Base-by-base conservation (phyloP, 2,329 filamentous ascomycete genomes). In the Fusarium sp. region DNA sequence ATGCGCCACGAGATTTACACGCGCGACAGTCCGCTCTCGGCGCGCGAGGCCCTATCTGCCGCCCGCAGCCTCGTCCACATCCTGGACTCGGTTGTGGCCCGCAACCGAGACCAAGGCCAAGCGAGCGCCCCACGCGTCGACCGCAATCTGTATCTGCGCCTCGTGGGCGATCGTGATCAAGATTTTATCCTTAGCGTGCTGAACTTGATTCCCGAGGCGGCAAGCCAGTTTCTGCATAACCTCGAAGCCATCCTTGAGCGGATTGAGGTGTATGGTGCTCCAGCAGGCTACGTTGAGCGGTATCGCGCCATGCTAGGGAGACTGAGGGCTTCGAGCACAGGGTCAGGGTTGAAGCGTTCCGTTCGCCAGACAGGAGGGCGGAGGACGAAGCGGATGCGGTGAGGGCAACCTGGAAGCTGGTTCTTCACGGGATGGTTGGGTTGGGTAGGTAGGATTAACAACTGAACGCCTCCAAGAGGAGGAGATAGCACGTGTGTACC, bases 51-150 rank as follows among this genome's bases (percentile, higher is more conserved):
- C 4, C 75, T 78, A 27, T 83, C 81, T 2, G 85, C 85, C 4
- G 84, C 82, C 3, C 80, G 79, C 4, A 79, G 83, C 0, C 79
- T 87, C 2, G 75, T 87, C 1, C 81, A 81, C 69, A 83, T 86
- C 49, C 80, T 88, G 20, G 74, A 78, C 34, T 75, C 78, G 14
- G 81, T 87, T 3, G 80, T 82, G 5, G 73, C 77, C 42, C 80
- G 80, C 29, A 81, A 81, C 67, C 67, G 66, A 23, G 81, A 85
- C 64, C 71, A 77, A 14, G 78, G 80, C 27, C 67, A 72, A 0
- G 73, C 73, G 3, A 59, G 70, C 1, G 72, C 68, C 1, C 75
- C 74, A 1, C 58, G 67, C 1, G 44, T 53, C 55, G 79, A 83
- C 31, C 78, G 81, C 5, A 85, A 85, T 63, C 78, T 87, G 8